Percentiles rank a stretch among this genome's conserved stretches.
Conservation (phyloP, 495 filamentous ascomycete species). For the Penicillium riverlandense region DNA sequence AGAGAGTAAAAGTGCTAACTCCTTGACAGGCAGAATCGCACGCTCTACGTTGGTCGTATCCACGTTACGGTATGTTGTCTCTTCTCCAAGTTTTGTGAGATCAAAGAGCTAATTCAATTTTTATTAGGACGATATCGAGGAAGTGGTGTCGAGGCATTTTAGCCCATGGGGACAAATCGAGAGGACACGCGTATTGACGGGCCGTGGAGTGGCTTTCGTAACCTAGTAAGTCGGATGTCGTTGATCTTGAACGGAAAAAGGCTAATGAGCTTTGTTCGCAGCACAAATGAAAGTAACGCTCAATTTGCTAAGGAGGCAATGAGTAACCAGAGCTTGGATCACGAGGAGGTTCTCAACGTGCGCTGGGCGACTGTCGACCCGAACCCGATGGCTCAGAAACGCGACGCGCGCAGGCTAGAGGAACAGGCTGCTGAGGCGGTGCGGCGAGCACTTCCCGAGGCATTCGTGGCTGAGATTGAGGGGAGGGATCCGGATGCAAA, state of each 20-base stretch:
- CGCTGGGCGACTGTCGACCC: constrained; percentile 96
- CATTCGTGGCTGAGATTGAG: constrained; percentile 90
- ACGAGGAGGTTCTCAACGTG: constrained; percentile 89
- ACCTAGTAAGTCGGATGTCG: constrained; percentile 40
- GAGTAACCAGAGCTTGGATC: constrained; percentile 79
- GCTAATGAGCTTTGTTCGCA: too few relatives aligned
- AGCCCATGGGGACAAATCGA: constrained; percentile 92
- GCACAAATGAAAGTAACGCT: constrained; percentile 74
- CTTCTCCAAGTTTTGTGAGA: too few relatives aligned
- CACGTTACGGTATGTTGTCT: constrained; percentile 55
- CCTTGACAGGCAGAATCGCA: constrained; percentile 64
- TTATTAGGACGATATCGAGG: constrained; percentile 76
- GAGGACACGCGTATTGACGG: constrained; percentile 82
- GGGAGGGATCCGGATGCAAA: constrained; percentile 78
- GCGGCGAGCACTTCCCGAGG: constrained; percentile 78
- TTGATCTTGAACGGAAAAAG: too few relatives aligned
- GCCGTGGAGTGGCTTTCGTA: constrained; percentile 82
- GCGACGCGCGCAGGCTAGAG: constrained; percentile 83
- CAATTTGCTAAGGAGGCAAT: constrained; percentile 92
- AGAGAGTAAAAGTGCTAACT: too few relatives aligned
- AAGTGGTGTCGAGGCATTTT: constrained; percentile 90
- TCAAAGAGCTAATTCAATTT: too few relatives aligned
- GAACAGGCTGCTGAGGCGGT: constrained; percentile 99
- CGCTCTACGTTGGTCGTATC: constrained; percentile 86
- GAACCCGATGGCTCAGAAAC: constrained; percentile 89